Evolutionary conservation across 2,329 filamentous ascomycete genomes (phyloP).

Genomic region (Myrmaecium sp.): DNA sequence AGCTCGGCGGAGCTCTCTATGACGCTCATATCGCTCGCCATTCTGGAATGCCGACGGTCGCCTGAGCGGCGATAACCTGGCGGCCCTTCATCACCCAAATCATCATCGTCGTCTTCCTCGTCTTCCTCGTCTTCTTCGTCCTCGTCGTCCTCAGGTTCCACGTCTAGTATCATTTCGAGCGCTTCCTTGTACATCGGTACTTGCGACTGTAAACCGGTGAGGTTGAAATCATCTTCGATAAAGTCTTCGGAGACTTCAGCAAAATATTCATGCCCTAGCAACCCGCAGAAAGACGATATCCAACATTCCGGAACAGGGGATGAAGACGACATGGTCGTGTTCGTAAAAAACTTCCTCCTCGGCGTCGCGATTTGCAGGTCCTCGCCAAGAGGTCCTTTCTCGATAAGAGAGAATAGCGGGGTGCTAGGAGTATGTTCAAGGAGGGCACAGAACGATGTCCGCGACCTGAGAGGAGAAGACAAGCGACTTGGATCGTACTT

Average conservation of each 20-base stretch:
- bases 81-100: constrained; percentile 37
- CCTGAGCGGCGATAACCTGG: constrained; percentile 29
- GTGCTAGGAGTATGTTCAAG: no score
- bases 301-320: constrained; percentile 63
- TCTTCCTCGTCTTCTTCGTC: constrained; percentile 62
- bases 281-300: constrained; percentile 93
- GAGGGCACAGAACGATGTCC: no score
- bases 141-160: constrained; percentile 90
- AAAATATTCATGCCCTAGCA: constrained; percentile 96
- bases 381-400: no score
- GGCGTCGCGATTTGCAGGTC: no score
- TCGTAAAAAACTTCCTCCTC: background rate
- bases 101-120: constrained; percentile 42
- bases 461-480: no score
- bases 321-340: constrained; percentile 35
- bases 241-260: constrained; percentile 98
- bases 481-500: no score
- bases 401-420: no score
- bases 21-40: constrained; percentile 82
- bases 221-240: constrained; percentile 98
- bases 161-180: constrained; percentile 96
- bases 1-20: constrained; percentile 97
- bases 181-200: constrained; percentile 99
- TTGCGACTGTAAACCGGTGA: constrained; percentile 86
- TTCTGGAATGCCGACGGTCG: constrained; percentile 58